A percentile compares a stretch with the other conserved stretches of the same genome.
Evolutionary conservation across 192 early-diverging fungal genomes (phyloP).

Genomic region (Backusella tarrabulga): DNA sequence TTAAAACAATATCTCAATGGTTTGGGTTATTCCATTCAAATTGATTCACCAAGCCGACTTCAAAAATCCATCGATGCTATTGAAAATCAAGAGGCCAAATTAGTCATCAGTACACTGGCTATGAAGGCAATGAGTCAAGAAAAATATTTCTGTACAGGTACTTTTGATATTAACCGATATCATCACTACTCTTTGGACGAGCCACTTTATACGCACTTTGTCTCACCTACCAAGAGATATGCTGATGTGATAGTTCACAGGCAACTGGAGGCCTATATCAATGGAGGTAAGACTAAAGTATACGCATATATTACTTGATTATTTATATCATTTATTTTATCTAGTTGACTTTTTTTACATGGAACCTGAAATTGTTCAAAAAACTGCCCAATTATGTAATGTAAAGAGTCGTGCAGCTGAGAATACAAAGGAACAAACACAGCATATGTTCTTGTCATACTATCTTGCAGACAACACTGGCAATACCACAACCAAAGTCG

Average conservation of each 20-base stretch:
- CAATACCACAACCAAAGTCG: constrained; percentile 37
- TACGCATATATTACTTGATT: not conserved
- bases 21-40: constrained; percentile 79
- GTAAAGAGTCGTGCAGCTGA: constrained; percentile 66
- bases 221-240: constrained; percentile 94
- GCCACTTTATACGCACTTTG: constrained; percentile 97
- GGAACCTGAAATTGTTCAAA: constrained; percentile 46
- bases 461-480: constrained; percentile 50
- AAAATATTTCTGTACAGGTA: constrained; percentile 96
- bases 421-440: constrained; percentile 68
- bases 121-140: constrained; percentile 95
- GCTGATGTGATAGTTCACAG: constrained; percentile 96
- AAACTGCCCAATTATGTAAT: constrained; percentile 72
- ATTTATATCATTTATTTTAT: constrained; percentile 1
- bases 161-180: constrained; percentile 68
- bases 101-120: constrained; percentile 78
- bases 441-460: constrained; percentile 63
- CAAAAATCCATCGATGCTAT: constrained; percentile 58
- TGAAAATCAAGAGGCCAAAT: constrained; percentile 48
- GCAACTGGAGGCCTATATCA: constrained; percentile 66
- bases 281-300: constrained; percentile 33
- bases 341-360: constrained; percentile 54
- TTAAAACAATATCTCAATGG: constrained; percentile 55
- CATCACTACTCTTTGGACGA: constrained; percentile 92
- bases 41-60: constrained; percentile 52